Evolutionary conservation across 306 rosid species (phyloP).

Genomic region (Pterocarpus macrocarpus): DNA sequence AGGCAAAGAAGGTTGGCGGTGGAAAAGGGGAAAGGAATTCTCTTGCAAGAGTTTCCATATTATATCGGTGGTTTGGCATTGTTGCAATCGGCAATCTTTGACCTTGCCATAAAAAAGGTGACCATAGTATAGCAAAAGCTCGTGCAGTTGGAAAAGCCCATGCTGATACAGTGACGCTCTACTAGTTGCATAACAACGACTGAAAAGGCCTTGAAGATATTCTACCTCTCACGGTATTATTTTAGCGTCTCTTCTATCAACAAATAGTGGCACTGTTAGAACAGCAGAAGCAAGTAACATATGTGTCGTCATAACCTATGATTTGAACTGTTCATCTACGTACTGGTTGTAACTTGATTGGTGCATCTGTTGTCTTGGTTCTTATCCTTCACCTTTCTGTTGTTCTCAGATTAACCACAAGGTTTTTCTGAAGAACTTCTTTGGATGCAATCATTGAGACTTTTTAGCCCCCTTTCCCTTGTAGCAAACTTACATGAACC

Average conservation of each 20-base stretch:
- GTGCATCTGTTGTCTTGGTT: constrained; percentile 10
- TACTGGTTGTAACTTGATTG: constrained; percentile 15
- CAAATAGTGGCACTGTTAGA: constrained; percentile 1
- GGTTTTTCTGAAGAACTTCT: constrained; percentile 4
- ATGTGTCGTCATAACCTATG: constrained; percentile 27
- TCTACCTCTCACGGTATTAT: constrained; percentile 15
- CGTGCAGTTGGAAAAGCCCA: constrained; percentile 39
- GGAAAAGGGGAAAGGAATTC: constrained; percentile 34
- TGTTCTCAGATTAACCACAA: constrained; percentile 24
- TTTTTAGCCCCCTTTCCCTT: background rate
- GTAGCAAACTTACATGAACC: background rate
- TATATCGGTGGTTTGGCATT: constrained; percentile 47
- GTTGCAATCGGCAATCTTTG: constrained; percentile 49
- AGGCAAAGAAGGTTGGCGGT: constrained; percentile 39
- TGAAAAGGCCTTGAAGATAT: constrained; percentile 10
- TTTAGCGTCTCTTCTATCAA: constrained; percentile 43
- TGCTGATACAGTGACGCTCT: constrained; percentile 20
- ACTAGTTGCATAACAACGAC: background rate
- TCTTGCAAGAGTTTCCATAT: constrained; percentile 31
- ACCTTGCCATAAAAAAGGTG: constrained; percentile 55
- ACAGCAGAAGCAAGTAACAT: constrained; percentile 15
- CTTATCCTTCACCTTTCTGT: background rate
- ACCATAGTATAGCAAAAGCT: constrained; percentile 39
- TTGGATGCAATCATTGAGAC: background rate
- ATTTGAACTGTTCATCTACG: constrained; percentile 41